A percentile compares a stretch with the other conserved stretches of the same genome.
Evolutionary conservation across 2,329 filamentous ascomycete species (phyloP).

Genomic region (Graphium sp.): DNA sequence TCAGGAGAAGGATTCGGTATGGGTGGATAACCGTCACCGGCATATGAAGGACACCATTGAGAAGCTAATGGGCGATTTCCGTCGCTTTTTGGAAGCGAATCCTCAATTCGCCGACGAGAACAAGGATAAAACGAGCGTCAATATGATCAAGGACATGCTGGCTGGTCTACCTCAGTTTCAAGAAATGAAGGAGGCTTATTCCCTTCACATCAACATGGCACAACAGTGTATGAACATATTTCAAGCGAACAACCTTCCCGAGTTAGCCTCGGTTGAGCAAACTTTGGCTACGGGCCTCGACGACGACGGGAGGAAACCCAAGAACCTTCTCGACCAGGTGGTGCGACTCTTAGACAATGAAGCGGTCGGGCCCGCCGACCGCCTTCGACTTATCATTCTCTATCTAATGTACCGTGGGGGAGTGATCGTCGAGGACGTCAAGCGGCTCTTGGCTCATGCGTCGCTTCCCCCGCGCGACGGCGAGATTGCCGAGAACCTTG

Average conservation of each 20-base stretch:
- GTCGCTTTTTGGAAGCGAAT: constrained; percentile 80
- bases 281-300: constrained; percentile 82
- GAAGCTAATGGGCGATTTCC: constrained; percentile 82
- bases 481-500: constrained; percentile 60
- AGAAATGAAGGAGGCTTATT: constrained; percentile 89
- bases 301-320: constrained; percentile 81
- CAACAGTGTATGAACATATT: constrained; percentile 95
- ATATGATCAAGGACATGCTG: constrained; percentile 93
- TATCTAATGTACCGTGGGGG: constrained; percentile 81
- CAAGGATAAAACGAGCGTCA: constrained; percentile 58
- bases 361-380: constrained; percentile 51
- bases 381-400: constrained; percentile 69
- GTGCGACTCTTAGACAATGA: constrained; percentile 81
- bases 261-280: constrained; percentile 81
- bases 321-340: constrained; percentile 72
- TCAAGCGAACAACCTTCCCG: constrained; percentile 65
- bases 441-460: constrained; percentile 71
- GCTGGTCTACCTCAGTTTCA: constrained; percentile 88
- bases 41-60: constrained; percentile 98
- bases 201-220: constrained; percentile 88
- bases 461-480: constrained; percentile 58
- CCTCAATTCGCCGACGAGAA: constrained; percentile 73
- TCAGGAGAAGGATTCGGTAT: constrained; percentile 78
- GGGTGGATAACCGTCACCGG: constrained; percentile 83
- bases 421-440: constrained; percentile 66